These are phyloP conservation scores for Fusarium sp. DNA, from an alignment of 2,329 filamentous ascomycete species.

Conservation along the genomic window DNA sequence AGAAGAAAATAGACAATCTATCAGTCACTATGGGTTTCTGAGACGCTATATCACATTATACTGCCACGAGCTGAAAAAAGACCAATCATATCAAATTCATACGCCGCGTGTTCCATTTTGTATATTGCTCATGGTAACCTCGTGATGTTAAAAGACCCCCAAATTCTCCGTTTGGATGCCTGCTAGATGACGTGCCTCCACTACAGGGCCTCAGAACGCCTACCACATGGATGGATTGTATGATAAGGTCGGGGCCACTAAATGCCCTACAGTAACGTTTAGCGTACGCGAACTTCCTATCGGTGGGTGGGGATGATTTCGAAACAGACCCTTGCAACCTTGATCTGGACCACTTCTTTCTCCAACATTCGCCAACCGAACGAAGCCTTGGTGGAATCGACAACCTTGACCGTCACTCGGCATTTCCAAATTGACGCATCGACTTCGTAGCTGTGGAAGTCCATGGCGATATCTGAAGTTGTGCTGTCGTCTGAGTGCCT, in stretches of 20 bases:
- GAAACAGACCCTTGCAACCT: constrained; percentile 13
- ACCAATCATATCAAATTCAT: constrained; percentile 19
- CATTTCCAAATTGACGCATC: constrained; percentile 17
- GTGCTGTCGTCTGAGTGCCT: constrained; percentile 1
- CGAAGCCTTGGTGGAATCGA: constrained; percentile 28
- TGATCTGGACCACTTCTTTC: constrained; percentile 27
- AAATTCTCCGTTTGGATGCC: constrained; percentile 15
- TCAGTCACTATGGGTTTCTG: background rate
- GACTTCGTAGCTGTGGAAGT: background rate
- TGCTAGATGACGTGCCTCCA: constrained; percentile 45
- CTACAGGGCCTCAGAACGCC: constrained; percentile 17
- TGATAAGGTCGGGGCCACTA: constrained; percentile 32
- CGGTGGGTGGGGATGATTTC: constrained; percentile 42
- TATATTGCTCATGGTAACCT: constrained; percentile 16
- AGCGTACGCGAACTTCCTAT: constrained; percentile 26
- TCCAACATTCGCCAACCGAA: constrained; percentile 44
- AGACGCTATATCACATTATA: constrained; percentile 13
- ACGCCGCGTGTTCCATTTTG: constrained; percentile 24
- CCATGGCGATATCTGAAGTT: constrained; percentile 20
- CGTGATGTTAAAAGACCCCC: constrained; percentile 28
- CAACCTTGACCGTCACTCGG: constrained; percentile 12
- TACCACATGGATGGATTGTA: constrained; percentile 17
- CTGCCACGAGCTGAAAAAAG: constrained; percentile 5
- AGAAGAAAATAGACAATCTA: constrained; percentile 9
- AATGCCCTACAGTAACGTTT: constrained; percentile 44